Conservation (phyloP, 2,329 filamentous ascomycete genomes). For the Ceratocystiopsis minuta region DNA sequence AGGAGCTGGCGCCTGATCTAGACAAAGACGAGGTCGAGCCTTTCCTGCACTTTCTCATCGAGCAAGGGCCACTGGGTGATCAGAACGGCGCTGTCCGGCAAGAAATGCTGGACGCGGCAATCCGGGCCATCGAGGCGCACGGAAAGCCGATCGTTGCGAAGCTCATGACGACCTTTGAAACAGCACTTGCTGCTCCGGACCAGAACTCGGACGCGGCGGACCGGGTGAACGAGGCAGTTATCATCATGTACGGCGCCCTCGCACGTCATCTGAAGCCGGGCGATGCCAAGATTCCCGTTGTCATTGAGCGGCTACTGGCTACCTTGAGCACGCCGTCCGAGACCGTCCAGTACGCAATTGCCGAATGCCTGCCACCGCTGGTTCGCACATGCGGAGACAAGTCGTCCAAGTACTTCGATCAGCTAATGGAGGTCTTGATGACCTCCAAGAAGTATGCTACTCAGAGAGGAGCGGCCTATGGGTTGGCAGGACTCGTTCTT, state of each 20-base stretch:
- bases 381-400: conserved; percentile 65
- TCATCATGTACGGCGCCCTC: conserved; percentile 90
- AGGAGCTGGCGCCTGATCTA: conserved; percentile 57
- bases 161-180: conserved; percentile 83
- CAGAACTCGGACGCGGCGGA: conserved; percentile 68
- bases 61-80: conserved; percentile 74
- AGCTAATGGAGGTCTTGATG: conserved; percentile 66
- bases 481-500: conserved; percentile 72
- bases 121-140: conserved; percentile 59
- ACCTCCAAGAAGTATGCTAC: conserved; percentile 82
- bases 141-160: conserved; percentile 71
- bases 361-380: conserved; percentile 83
- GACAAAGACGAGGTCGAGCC: conserved; percentile 50
- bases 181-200: conserved; percentile 69
- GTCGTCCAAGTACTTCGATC: conserved; percentile 60
- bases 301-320: conserved; percentile 68
- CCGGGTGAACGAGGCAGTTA: conserved; percentile 87
- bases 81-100: conserved; percentile 57
- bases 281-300: conserved; percentile 74
- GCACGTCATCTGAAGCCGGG: conserved; percentile 71
- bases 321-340: conserved; percentile 91
- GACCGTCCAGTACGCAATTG: conserved; percentile 89
- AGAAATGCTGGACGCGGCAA: conserved; percentile 85
- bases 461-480: conserved; percentile 85
- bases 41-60: conserved; percentile 73